A percentile compares a stretch with the other conserved stretches of the same genome.
These are phyloP conservation scores for Podila clonocystis DNA, from an alignment of 192 early-diverging fungal genomes.

Conservation along the genomic window DNA sequence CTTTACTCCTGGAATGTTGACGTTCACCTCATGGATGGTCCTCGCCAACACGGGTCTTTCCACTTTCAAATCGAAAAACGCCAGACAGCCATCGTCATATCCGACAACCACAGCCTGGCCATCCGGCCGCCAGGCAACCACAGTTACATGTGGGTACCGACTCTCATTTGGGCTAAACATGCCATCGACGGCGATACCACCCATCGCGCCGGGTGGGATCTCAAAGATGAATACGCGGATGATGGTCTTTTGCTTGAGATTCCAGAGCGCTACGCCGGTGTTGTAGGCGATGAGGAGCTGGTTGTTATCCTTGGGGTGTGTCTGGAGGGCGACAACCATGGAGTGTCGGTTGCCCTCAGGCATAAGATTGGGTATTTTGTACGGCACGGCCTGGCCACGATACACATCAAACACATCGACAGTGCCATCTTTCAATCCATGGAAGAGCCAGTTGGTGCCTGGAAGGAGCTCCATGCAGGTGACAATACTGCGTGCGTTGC, in stretches of 20 bases:
- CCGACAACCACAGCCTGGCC: conserved; percentile 58
- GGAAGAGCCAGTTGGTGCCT: conserved; percentile 63
- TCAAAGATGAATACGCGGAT: conserved; percentile 42
- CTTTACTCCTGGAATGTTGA: conserved; percentile 25
- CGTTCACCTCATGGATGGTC: conserved; percentile 23
- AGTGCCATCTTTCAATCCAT: conserved; percentile 59
- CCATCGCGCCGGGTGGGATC: conserved; percentile 35
- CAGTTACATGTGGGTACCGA: conserved; percentile 44
- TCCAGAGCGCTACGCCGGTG: conserved; percentile 60
- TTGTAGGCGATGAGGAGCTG: conserved; percentile 64
- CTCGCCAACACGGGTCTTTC: conserved; percentile 34
- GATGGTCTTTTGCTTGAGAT: conserved; percentile 51
- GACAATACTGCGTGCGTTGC: conserved; percentile 53
- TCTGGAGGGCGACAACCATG: conserved; percentile 57
- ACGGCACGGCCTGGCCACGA: conserved; percentile 43
- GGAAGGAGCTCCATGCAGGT: conserved; percentile 55
- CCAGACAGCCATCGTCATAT: conserved; percentile 54
- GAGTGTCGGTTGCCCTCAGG: conserved; percentile 44
- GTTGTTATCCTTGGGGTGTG: conserved; percentile 61
- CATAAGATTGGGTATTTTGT: conserved; percentile 56
- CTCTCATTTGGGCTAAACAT: conserved; percentile 27
- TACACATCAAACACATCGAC: conserved; percentile 60
- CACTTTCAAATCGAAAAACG: conserved; percentile 56
- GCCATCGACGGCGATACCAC: conserved; percentile 6
- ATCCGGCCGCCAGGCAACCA: conserved; percentile 58